Base-by-base conservation (phyloP, 441 rosid species). In the Viola pubescens region DNA sequence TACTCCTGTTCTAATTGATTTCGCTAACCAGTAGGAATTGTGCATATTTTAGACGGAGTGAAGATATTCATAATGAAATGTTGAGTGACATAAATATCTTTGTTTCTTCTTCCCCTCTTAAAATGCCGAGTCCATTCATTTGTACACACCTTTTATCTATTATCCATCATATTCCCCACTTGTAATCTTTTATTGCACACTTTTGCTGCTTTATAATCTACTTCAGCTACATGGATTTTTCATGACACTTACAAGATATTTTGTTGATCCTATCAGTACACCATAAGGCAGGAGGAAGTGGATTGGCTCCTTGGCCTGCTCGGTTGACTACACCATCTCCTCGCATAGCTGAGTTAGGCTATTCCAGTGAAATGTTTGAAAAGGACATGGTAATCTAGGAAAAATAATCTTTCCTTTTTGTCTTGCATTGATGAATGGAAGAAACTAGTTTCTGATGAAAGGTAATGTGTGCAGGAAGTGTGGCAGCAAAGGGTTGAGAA, bases 301-400 rank as follows among this genome's bases (percentile, higher is more conserved):
- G 89, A 38, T 80, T 94, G 80, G 89, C 95, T 61, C 96, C 99
- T 43, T 94, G 99, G 99, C 99, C 99, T 12, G 89, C 97, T 66
- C 83, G 99, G 59, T 59, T 82, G 79, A 88, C 84, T 50, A 62
- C 94, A 56, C 83, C 95, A 60, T 86, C 97, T 69, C 94, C 91
- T 4, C 81, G 96, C 55, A 94, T 94, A 72, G 83, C 94, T 44
- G 99, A 94, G 71, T 88, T 90, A 65, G 97, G 96, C 64, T 90
- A 83, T 65, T 76, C 91, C 11, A 79, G 48, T 12, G 85, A 83
- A 34, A 83, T 68, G 84, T 90, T 90, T 76, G 88, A 85, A 69
- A 88, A 86, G 69, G 99, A 94, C 64, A 81, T 76, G 79, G 99
- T 94, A 83, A 72, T 34, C 42, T n/a, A 9, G 10, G 8, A 49